Evolutionary conservation across 2,329 filamentous ascomycete genomes (phyloP), one percentile per base, ranked within the genome.

Genomic region (Ophiostoma perfectum): DNA sequence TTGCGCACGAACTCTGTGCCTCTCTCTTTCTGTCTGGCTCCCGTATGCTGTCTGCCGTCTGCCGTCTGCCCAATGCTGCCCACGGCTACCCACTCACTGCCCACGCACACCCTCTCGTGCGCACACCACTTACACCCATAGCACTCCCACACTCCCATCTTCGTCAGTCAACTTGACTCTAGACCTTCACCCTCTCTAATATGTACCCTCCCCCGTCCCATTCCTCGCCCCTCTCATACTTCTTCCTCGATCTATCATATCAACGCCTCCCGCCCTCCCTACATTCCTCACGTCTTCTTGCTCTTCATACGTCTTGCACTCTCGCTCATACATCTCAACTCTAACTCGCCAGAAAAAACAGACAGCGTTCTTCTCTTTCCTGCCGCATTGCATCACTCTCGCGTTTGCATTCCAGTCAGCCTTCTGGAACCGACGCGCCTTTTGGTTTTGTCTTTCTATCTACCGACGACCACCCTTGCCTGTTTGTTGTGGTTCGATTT

Each of bases 371-470:
- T 64, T 47, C 42, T 42, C 16, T 58, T 66, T 63, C 45, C 45
- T 58, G 12, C 64, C 27, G 14, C 64, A 45, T 42, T 64, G 14
- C 58, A 45, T 64, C 58, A 41, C 41, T 41, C 49, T 60, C 65
- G 60, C 60, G 69, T 66, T 44, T 52, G 27, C 66, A 67, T 68
- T 68, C 69, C 69, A 66, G 63, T 52, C 66, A 27, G 60, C 12
- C 27, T 39, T 41, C 41, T 65, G 41, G 42, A 69, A 4, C 27
- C 42, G 68, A 67, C 68, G 68, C 68, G 68, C 63, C 36, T 39
- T 36, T 63, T 38, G 36, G 11, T 12, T 65, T 49, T 62, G 11
- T 36, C 45, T 52, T 16, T 7, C 7, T 45, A 47, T 65, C 49
- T 60, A 55, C 47, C 9, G 39, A 14, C 44, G 7, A 38, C 64